Percentiles rank a stretch among this genome's conserved stretches.
Evolutionary conservation across 805 yeast species (phyloP).

Genomic region (Candida ortonii): DNA sequence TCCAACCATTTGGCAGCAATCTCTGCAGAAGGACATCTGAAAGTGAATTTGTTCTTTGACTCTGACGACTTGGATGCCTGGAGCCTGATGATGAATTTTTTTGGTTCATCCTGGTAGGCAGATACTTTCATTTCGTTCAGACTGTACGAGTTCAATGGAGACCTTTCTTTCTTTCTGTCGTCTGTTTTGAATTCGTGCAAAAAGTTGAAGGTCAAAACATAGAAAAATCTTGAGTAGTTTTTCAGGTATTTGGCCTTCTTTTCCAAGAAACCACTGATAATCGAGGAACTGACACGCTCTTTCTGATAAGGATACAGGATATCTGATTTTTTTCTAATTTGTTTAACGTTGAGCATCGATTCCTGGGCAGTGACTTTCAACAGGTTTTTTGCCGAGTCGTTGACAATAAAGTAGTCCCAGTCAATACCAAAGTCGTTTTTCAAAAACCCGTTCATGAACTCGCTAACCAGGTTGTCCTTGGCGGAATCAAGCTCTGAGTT

Average conservation of each 20-base stretch:
- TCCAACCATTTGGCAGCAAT: conserved; percentile 53
- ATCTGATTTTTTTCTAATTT: conserved; percentile 47
- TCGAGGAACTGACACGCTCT: conserved; percentile 48
- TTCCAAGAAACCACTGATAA: conserved; percentile 57
- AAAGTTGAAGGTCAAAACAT: conserved; percentile 63
- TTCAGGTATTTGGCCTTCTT: conserved; percentile 61
- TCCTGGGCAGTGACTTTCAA: conserved; percentile 35
- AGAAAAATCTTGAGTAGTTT: conserved; percentile 60
- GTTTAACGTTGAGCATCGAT: conserved; percentile 31
- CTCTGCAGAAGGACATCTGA: conserved; percentile 42
- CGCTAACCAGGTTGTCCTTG: conserved; percentile 51
- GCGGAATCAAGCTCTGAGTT: conserved; percentile 48
- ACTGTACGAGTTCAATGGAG: conserved; percentile 41
- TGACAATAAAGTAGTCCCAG: conserved; percentile 64
- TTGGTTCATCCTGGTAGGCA: conserved; percentile 34
- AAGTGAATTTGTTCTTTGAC: conserved; percentile 31
- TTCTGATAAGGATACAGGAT: conserved; percentile 52
- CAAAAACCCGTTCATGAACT: conserved; percentile 48
- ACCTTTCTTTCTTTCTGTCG: conserved; percentile 53
- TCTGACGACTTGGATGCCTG: conserved; percentile 24
- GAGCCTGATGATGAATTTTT: conserved; percentile 40
- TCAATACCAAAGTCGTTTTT: conserved; percentile 60
- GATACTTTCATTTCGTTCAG: conserved; percentile 34
- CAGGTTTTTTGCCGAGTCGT: conserved; percentile 41
- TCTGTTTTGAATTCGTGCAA: conserved; percentile 63